Base-by-base conservation (phyloP, 179 eudicot species). In the Drosera spatulata region DNA sequence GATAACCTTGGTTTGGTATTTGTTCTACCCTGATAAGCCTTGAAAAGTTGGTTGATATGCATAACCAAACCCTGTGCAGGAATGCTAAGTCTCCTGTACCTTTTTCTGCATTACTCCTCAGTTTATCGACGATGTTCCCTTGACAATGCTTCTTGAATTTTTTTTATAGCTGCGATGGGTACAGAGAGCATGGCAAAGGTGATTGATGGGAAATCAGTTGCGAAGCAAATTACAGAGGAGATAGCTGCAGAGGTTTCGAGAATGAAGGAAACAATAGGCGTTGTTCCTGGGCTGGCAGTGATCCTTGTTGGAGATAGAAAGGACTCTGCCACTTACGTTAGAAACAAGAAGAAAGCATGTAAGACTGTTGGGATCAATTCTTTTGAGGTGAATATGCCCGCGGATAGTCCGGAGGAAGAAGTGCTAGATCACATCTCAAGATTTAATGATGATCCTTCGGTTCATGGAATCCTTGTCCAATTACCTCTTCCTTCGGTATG, bases 391-490 rank as follows among this genome's bases (percentile, higher is more conserved):
- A 66, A 69, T 75, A 75, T 93, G 71, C 80, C 93, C 4, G 95
- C 82, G 69, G 66, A 64, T 61, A 79, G 80, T 2, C 73, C 90
- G 0, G 96, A 89, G 69, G 61, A 82, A 74, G 95, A 89, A 70
- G 95, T 89, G 60, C 86, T 93, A 9, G 62, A 74, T 64, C 66
- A 75, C 71, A 86, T 93, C 48, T 64, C 83, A 48, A 63, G 42
- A 74, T 93, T 89, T 73, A 93, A 89, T 66, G 93, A 72, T 66
- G 96, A 93, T 60, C 77, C 88, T 56, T 60, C 84, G 22, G 85
- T 84, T 67, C 85, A 93, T 66, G 95, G 96, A 54, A 93, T 89
- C 64, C 95, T 93, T 65, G 95, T 93, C 75, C 95, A 89, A 74
- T 75, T 93, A 61, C 99, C 93, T 61, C 80, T 89, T 53, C 99